Evolutionary conservation across 352 stramenopile species (phyloP), one percentile per base, ranked within the genome.

Genomic region (Phytophthora citrophthora): DNA sequence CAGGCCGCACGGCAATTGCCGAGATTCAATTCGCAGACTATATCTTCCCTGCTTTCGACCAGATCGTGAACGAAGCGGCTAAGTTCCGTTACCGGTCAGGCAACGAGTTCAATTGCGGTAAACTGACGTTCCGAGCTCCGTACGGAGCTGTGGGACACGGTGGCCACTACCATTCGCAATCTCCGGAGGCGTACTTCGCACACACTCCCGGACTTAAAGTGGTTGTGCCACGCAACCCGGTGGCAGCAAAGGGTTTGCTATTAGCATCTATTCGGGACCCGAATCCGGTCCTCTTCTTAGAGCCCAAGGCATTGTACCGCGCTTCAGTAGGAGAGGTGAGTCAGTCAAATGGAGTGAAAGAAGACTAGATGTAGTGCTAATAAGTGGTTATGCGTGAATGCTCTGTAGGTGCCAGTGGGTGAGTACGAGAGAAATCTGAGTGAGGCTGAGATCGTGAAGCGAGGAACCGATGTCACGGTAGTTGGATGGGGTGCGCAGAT

Each of bases 11-110:
- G 12, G 96, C 96, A 8, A 99, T 99, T 72, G 97, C 96, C 3
- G 97, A 99, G 86, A 99, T 99, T 60, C 93, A 99, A 74, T 97
- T 97, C 44, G 95, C 93, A 3, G 97, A 99, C 81, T 99, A 99
- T 74, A 99, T 99, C 52, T 99, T 99, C 75, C 94, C 94, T 6
- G 94, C 92, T 3, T 98, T 98, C 60, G 94, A 98, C 63, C 93
- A 96, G 75, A 97, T 99, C 66, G 97, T 99, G 27, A 99, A 99
- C 72, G 97, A 99, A 74, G 96, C 97, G 27, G 96, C 97, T 49
- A 99, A 99, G 74, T 99, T 98, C 79, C 88, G 97, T 1, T 99
- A 99, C 77, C 88, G 97, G n/a, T 98, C 88, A 39, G 97, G 97
- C 18, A 97, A 97, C 75, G 91, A 99, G 77, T 99, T 98, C 77